Evolutionary conservation across 2,329 filamentous ascomycete genomes (phyloP).

Genomic region (Diaporthe amygdali): DNA sequence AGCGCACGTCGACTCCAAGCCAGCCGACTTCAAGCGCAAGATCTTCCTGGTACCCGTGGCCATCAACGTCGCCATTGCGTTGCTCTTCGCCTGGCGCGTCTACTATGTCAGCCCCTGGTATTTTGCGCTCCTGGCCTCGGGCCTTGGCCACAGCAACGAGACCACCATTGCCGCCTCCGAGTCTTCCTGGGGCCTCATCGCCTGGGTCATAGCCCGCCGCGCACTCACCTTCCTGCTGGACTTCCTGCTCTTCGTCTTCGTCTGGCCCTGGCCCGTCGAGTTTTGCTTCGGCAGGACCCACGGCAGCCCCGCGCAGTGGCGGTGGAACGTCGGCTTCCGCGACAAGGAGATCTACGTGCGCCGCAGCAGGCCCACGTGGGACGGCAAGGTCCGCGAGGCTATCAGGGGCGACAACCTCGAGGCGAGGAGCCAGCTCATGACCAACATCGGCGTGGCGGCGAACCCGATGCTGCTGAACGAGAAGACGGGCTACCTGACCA

Average conservation of each 20-base stretch:
- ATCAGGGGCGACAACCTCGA: slow-evolving; percentile 52
- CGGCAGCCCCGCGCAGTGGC: slow-evolving; percentile 74
- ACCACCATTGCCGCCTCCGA: slow-evolving; percentile 66
- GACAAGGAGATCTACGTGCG: slow-evolving; percentile 82
- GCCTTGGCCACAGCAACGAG: slow-evolving; percentile 70
- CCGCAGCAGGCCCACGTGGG: slow-evolving; percentile 73
- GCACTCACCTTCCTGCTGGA: slow-evolving; percentile 74
- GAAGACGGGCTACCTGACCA: slow-evolving; percentile 88
- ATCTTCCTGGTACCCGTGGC: slow-evolving; percentile 81
- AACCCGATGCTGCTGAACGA: slow-evolving; percentile 67
- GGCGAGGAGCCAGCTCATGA: slow-evolving; percentile 63
- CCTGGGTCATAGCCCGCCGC: slow-evolving; percentile 63
- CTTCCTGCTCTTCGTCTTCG: slow-evolving; percentile 69
- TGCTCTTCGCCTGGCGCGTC: slow-evolving; percentile 71
- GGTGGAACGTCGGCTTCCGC: slow-evolving; percentile 76
- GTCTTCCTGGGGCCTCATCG: slow-evolving; percentile 61
- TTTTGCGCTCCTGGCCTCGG: slow-evolving; percentile 65
- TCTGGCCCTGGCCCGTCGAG: slow-evolving; percentile 76
- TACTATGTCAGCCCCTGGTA: slow-evolving; percentile 77
- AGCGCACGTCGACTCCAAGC: slow-evolving; percentile 78
- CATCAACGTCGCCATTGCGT: slow-evolving; percentile 73
- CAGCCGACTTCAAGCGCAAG: slow-evolving; percentile 74
- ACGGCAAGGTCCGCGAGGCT: slow-evolving; percentile 59
- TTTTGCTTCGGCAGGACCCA: slow-evolving; percentile 67
- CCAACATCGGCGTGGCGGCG: slow-evolving; percentile 71